Evolutionary conservation across 306 rosid genomes (phyloP).

Genomic region (Fragaria ananassa): DNA sequence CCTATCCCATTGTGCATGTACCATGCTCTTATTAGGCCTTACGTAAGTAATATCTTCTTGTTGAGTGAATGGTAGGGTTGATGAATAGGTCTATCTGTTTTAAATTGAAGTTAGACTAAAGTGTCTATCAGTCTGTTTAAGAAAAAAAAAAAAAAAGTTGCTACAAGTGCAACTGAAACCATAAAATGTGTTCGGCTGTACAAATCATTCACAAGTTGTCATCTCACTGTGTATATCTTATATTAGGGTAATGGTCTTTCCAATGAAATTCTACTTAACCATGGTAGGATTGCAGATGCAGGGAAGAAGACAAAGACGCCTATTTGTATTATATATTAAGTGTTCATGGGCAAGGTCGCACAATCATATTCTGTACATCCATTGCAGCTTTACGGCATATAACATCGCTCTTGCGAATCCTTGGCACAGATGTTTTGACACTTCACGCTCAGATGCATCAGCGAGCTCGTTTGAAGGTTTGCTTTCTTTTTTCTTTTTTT

Average conservation of each 20-base stretch:
- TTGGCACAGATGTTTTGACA: constrained; percentile 66
- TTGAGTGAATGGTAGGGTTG: neutral
- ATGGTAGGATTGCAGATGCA: constrained; percentile 64
- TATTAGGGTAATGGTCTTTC: neutral
- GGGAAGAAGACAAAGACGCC: constrained; percentile 91
- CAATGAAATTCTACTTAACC: constrained; percentile 22
- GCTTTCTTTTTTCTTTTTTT: constrained; percentile 2
- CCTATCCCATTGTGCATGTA: neutral
- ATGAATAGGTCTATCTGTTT: neutral
- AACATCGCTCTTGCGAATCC: constrained; percentile 72
- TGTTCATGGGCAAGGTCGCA: constrained; percentile 87
- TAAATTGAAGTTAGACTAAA: neutral
- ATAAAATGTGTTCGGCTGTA: neutral
- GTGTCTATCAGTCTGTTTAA: neutral
- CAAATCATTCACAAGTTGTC: neutral
- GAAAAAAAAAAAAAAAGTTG: too few species aligned
- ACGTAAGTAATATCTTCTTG: neutral
- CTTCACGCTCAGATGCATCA: constrained; percentile 96
- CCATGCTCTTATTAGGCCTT: neutral
- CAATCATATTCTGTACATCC: constrained; percentile 86
- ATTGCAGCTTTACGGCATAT: constrained; percentile 86
- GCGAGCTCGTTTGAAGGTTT: constrained; percentile 84
- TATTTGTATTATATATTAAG: constrained; percentile 80
- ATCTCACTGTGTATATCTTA: neutral
- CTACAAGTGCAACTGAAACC: neutral